Conservation (phyloP, 768 basidiomycete genomes). For the Termitomyces sp. region DNA sequence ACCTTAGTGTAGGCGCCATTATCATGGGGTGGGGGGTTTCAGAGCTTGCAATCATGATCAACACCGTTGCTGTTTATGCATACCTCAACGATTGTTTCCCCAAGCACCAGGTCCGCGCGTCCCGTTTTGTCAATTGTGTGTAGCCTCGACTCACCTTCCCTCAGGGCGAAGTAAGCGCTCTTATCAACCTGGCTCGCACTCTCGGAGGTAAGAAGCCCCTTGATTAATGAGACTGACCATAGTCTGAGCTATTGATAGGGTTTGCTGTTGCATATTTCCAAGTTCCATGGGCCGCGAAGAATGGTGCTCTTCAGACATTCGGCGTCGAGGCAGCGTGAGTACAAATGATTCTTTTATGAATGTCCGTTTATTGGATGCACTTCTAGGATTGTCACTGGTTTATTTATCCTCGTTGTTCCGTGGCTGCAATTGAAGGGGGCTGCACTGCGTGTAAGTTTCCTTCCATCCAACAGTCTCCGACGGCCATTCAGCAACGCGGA, state of each 20-base stretch:
- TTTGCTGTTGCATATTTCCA: conserved; percentile 68
- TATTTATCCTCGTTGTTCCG: conserved; percentile 52
- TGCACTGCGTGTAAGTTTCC: conserved; percentile 34
- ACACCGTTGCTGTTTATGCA: conserved; percentile 59
- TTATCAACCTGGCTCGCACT: conserved; percentile 53
- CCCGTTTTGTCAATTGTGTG: too few species aligned
- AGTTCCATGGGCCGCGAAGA: conserved; percentile 57
- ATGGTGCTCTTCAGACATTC: conserved; percentile 60
- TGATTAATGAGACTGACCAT: background rate
- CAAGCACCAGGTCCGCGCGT: conserved; percentile 16
- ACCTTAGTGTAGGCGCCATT: conserved; percentile 47
- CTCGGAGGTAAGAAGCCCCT: conserved; percentile 38
- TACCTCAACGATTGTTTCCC: conserved; percentile 29
- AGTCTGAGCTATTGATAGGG: conserved; percentile 22
- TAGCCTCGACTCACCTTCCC: background rate
- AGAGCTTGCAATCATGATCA: conserved; percentile 52
- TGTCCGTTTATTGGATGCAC: background rate
- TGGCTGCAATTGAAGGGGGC: conserved; percentile 47
- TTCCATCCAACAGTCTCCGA: background rate
- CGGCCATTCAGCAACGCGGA: background rate
- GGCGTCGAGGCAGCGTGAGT: conserved; percentile 61
- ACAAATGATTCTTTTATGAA: background rate
- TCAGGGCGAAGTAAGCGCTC: conserved; percentile 60
- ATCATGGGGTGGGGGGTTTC: conserved; percentile 70
- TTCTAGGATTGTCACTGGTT: conserved; percentile 41